Evolutionary conservation across 176 grass and related monocot genomes (phyloP).

Genomic region (Avena insularis): DNA sequence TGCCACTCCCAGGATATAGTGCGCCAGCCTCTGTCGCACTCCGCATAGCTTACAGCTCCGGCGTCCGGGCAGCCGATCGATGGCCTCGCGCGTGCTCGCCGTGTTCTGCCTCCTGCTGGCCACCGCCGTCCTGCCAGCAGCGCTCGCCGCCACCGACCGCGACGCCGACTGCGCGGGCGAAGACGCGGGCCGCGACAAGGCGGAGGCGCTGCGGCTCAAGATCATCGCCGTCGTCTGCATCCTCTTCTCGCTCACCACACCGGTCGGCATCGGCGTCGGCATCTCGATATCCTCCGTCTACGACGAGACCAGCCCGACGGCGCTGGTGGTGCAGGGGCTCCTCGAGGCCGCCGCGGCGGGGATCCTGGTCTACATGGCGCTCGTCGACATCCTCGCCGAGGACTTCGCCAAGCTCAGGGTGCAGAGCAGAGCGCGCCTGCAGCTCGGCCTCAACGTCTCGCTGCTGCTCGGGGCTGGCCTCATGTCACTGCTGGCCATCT

Average conservation of each 20-base stretch:
- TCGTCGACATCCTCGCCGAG: constrained; percentile 68
- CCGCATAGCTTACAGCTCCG: no score
- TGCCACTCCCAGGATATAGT: not conserved
- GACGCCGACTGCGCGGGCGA: constrained; percentile 49
- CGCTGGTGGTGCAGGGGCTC: constrained; percentile 68
- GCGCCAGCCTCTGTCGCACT: not conserved
- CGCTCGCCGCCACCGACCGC: constrained; percentile 21
- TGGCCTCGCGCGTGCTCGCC: constrained; percentile 3
- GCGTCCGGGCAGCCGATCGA: not conserved
- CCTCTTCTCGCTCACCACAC: constrained; percentile 76
- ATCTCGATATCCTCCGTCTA: constrained; percentile 68
- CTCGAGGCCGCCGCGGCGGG: constrained; percentile 60
- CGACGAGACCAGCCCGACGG: constrained; percentile 66
- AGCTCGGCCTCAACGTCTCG: constrained; percentile 43
- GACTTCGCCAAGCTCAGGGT: constrained; percentile 62
- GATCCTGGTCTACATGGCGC: constrained; percentile 79
- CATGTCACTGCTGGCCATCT: constrained; percentile 79
- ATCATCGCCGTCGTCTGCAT: constrained; percentile 68
- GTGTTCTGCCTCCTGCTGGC: constrained; percentile 11
- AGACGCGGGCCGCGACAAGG: constrained; percentile 53
- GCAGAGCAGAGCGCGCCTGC: constrained; percentile 56
- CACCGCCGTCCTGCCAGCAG: not conserved
- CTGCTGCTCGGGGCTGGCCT: constrained; percentile 64
- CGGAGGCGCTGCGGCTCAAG: constrained; percentile 53
- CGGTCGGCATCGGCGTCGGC: constrained; percentile 62